A percentile compares a stretch with the other conserved stretches of the same genome.
Conservation (phyloP, 2,329 filamentous ascomycete genomes). For the Thelonectria olida region DNA sequence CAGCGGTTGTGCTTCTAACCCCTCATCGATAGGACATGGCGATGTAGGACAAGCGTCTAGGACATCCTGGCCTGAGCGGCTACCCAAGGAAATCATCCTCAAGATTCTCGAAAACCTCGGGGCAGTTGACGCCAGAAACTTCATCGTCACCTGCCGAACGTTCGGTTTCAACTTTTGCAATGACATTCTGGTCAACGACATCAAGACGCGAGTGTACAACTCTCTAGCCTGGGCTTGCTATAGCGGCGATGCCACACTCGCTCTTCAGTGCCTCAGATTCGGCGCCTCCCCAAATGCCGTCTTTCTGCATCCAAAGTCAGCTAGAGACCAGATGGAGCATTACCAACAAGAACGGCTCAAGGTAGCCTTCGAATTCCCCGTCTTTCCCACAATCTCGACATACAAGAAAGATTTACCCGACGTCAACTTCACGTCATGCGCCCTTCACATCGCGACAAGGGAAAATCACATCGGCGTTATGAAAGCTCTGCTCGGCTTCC, state of each 20-base stretch:
- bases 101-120: background rate
- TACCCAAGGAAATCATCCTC: background rate
- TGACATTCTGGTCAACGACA: background rate
- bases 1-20: background rate
- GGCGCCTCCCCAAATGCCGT: conserved; percentile 4
- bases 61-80: background rate
- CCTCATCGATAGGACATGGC: background rate
- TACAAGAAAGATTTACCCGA: background rate
- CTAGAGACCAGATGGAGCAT: background rate
- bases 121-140: background rate
- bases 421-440: background rate
- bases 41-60: background rate
- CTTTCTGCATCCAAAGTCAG: background rate
- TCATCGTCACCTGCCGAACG: background rate
- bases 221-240: conserved; percentile 2
- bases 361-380: background rate
- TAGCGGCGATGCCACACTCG: background rate
- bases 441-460: conserved; percentile 4
- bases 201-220: conserved; percentile 3
- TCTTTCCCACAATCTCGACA: background rate
- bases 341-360: background rate
- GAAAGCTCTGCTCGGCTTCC: background rate
- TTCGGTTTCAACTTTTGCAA: background rate
- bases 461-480: conserved; percentile 10
- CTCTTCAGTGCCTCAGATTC: background rate